These are phyloP conservation scores for Diplodia seriata DNA, from an alignment of 2,329 filamentous ascomycete species.

Conservation along the genomic window DNA sequence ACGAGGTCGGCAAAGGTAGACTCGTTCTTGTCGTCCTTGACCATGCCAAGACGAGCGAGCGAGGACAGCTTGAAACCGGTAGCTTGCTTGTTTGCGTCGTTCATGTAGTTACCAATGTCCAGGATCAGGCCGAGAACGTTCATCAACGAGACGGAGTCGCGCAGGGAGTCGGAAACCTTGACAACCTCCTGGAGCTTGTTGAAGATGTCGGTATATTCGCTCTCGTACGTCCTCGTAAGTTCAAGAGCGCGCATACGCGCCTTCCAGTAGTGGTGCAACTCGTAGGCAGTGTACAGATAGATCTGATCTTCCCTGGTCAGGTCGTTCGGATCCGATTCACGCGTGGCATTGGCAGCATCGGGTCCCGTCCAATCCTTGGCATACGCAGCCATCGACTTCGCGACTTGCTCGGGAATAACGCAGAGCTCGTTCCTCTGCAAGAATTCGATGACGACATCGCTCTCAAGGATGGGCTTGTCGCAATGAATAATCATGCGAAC, in stretches of 20 bases:
- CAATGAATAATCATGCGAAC: conserved; percentile 95
- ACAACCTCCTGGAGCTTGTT: conserved; percentile 86
- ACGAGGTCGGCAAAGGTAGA: conserved; percentile 94
- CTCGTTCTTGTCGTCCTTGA: conserved; percentile 99
- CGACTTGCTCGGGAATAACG: conserved; percentile 86
- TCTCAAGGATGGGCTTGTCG: conserved; percentile 86
- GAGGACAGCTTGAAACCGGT: conserved; percentile 98
- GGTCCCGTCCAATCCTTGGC: conserved; percentile 96
- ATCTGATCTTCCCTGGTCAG: conserved; percentile 95
- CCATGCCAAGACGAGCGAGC: conserved; percentile 89
- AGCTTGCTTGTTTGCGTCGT: conserved; percentile 98
- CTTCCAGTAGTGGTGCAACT: conserved; percentile 98
- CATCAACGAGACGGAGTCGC: conserved; percentile 92
- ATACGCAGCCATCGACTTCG: conserved; percentile 92
- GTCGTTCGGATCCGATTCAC: conserved; percentile 86
- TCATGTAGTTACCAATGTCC: conserved; percentile 99
- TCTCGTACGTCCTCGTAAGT: conserved; percentile 81
- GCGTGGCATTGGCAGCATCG: conserved; percentile 75
- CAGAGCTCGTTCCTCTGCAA: conserved; percentile 90
- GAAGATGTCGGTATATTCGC: conserved; percentile 90
- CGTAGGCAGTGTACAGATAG: conserved; percentile 89
- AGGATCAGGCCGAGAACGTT: conserved; percentile 95
- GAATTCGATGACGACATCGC: conserved; percentile 94
- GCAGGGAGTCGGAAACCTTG: conserved; percentile 82
- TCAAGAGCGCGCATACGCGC: conserved; percentile 90